Percentiles rank a stretch among this genome's conserved stretches.
Evolutionary conservation across 2,329 filamentous ascomycete species (phyloP).

Genomic region (Nemania sp.): DNA sequence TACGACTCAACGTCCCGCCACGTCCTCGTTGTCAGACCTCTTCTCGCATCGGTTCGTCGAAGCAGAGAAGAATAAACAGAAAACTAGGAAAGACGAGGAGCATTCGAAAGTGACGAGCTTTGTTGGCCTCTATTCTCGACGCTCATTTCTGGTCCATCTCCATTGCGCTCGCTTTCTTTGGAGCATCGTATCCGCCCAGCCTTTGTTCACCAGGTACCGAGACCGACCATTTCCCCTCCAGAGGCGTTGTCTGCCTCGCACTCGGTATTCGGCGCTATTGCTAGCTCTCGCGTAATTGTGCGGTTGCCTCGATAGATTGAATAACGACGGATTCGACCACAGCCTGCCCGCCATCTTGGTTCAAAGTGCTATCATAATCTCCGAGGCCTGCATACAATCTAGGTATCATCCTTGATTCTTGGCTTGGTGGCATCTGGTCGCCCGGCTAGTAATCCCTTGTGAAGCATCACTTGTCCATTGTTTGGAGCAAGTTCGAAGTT

Average conservation of each 20-base stretch:
- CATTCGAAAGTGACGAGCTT: conserved; percentile 29
- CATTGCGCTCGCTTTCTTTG: conserved; percentile 41
- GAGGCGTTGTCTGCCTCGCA: conserved; percentile 24
- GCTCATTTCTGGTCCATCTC: conserved; percentile 38
- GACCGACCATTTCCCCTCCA: conserved; percentile 34
- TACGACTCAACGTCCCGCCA: conserved; percentile 25
- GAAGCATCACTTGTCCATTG: conserved; percentile 35
- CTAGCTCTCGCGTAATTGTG: conserved; percentile 24
- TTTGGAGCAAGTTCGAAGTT: conserved; percentile 36
- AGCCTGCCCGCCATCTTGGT: conserved; percentile 27
- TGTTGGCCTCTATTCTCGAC: conserved; percentile 39
- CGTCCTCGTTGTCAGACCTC: conserved; percentile 19
- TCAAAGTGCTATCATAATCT: conserved; percentile 22
- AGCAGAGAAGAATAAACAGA: conserved; percentile 14
- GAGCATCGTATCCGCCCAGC: conserved; percentile 33
- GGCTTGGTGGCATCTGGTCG: conserved; percentile 33
- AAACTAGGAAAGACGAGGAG: conserved; percentile 9
- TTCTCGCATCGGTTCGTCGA: conserved; percentile 16
- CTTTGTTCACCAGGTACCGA: conserved; percentile 40
- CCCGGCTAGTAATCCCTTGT: conserved; percentile 35
- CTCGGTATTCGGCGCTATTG: conserved; percentile 30
- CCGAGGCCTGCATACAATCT: conserved; percentile 37
- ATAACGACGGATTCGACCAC: conserved; percentile 31
- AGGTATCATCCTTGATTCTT: conserved; percentile 33
- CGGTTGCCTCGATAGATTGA: conserved; percentile 25